Evolutionary conservation across 192 early-diverging fungal genomes (phyloP).

Genomic region (Coemansia sp.): DNA sequence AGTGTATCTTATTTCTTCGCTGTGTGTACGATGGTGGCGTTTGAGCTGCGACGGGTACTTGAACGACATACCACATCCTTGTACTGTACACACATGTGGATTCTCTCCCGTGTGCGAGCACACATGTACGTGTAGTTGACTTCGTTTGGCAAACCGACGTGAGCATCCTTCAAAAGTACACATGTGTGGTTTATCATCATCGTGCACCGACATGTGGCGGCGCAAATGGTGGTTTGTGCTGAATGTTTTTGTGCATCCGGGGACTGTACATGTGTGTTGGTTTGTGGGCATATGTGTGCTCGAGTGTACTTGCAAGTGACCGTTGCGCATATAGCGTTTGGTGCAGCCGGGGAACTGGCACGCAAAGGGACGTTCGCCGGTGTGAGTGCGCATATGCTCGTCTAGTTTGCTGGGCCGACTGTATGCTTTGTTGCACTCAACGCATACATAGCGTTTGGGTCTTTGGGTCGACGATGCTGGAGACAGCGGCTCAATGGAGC

Average conservation of each 20-base stretch:
- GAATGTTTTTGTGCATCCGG: conserved; percentile 40
- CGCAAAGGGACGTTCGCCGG: conserved; percentile 71
- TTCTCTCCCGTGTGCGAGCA: conserved; percentile 40
- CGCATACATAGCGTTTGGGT: conserved; percentile 12
- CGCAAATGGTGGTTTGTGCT: conserved; percentile 54
- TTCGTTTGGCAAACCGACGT: conserved; percentile 48
- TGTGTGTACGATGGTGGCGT: conserved; percentile 29
- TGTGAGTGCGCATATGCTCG: conserved; percentile 70
- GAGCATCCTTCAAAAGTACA: conserved; percentile 39
- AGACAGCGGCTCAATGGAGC: neutral
- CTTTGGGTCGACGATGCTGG: neutral
- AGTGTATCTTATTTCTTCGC: conserved; percentile 24
- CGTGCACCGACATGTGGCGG: conserved; percentile 53
- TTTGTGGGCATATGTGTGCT: neutral
- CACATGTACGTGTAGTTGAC: conserved; percentile 47
- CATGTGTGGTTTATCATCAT: conserved; percentile 22
- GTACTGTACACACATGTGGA: conserved; percentile 41
- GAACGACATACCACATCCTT: conserved; percentile 33
- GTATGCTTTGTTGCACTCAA: conserved; percentile 30
- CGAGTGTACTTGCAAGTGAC: conserved; percentile 27
- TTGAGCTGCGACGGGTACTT: conserved; percentile 49
- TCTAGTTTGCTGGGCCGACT: conserved; percentile 35
- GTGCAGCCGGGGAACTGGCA: conserved; percentile 68
- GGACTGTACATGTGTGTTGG: conserved; percentile 9
- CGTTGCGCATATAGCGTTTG: conserved; percentile 67